These are phyloP conservation scores for Camelina neglecta DNA, from an alignment of 345 rosid species.

Conservation along the genomic window DNA sequence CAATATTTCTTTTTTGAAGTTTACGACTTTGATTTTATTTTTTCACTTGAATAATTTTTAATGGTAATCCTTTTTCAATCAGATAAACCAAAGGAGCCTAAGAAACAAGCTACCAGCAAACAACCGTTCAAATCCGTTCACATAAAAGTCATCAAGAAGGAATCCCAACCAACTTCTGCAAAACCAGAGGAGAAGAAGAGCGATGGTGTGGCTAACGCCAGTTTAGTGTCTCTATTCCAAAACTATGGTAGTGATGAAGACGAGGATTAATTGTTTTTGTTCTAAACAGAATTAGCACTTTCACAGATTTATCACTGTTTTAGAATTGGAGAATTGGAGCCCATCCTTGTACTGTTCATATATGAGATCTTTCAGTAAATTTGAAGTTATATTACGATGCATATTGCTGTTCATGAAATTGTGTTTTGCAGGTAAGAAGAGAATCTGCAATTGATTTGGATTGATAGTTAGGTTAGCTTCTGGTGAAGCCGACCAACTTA, in stretches of 20 bases:
- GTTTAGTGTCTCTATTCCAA: constrained; percentile 64
- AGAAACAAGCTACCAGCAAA: constrained; percentile 42
- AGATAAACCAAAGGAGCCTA: constrained; percentile 42
- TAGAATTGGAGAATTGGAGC: not conserved
- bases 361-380: constrained; percentile 12
- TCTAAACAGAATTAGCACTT: constrained; percentile 12
- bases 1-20: constrained; percentile 1
- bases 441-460: constrained; percentile 22
- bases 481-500: constrained; percentile 26
- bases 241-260: constrained; percentile 68
- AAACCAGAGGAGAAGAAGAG: constrained; percentile 48
- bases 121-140: constrained; percentile 45
- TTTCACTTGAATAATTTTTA: not conserved
- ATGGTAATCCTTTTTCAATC: constrained; percentile 12
- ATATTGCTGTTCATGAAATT: constrained; percentile 1
- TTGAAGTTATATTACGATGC: not conserved
- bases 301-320: constrained; percentile 24
- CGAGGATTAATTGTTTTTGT: constrained; percentile 41
- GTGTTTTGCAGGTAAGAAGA: constrained; percentile 27
- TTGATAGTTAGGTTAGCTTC: constrained; percentile 27
- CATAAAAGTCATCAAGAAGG: constrained; percentile 63
- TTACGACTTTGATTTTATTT: constrained; percentile 10
- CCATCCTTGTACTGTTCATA: constrained; percentile 17
- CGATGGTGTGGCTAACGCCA: constrained; percentile 38
- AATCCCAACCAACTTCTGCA: constrained; percentile 33